Evolutionary conservation across 169 alveolate genomes (phyloP).

Genomic region (Plasmodium vinckei): DNA sequence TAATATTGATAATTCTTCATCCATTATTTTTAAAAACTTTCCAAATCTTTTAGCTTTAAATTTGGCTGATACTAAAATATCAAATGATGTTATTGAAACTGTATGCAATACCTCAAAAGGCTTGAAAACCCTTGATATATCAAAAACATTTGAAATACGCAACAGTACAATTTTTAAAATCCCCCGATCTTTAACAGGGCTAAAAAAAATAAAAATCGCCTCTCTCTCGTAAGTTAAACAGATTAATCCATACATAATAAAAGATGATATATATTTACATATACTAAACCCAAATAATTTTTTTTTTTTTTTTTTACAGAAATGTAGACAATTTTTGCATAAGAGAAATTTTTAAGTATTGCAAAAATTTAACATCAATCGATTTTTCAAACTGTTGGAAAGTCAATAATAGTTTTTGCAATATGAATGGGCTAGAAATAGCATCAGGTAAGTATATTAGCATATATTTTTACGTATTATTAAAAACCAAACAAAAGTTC

Average conservation of each 20-base stretch:
- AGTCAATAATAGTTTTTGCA: conserved; percentile 52
- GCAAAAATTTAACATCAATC: conserved; percentile 29
- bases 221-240: conserved; percentile 16
- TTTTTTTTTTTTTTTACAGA: conserved; percentile 7
- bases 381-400: conserved; percentile 73
- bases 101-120: conserved; percentile 5
- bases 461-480: background rate
- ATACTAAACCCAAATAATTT: background rate
- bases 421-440: conserved; percentile 43
- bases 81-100: conserved; percentile 24
- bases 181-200: conserved; percentile 11
- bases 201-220: conserved; percentile 23
- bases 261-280: background rate
- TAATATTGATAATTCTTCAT: conserved; percentile 30
- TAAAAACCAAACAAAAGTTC: background rate
- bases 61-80: conserved; percentile 55
- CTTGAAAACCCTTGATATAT: conserved; percentile 29
- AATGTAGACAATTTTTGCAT: conserved; percentile 71
- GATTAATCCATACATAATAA: background rate
- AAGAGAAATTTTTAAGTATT: conserved; percentile 47
- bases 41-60: conserved; percentile 50
- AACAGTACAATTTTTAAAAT: conserved; percentile 34
- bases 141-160: conserved; percentile 35
- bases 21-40: conserved; percentile 20
- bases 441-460: conserved; percentile 44